Base-by-base conservation (phyloP, 2,329 filamentous ascomycete species). In the Beauveria sp. region DNA sequence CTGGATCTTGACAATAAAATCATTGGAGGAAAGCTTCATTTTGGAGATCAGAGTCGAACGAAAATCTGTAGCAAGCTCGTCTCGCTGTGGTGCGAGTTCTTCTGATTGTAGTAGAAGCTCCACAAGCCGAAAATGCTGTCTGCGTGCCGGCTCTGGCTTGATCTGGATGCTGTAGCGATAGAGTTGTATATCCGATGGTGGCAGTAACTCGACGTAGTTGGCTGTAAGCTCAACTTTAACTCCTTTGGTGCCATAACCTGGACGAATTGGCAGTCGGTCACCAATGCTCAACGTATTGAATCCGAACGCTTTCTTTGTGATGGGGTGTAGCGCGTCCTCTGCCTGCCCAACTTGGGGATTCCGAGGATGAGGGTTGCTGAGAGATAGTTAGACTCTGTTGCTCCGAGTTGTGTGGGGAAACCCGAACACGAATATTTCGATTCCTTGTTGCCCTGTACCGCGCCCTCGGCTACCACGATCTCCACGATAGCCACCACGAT, bases 21-120 rank as follows among this genome's bases (percentile, higher is more conserved):
- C 55, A 9, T 64, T 56, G 12, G 53, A 14, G 3, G 61, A 52
- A 8, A 75, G 57, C 26, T 66, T 62, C 12, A 44, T 60, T 2
- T 65, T 67, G 6, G 71, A 66, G 34, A 76, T 64, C 1, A 76
- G 59, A 0, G 67, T 73, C 1, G 70, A 68, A 61, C 63, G 69
- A 64, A 74, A 75, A 59, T 75, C 73, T 2, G 70, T 72, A 16
- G 70, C 70, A 4, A 75, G 59, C 55, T 70, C 65, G 14, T 50
- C 43, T 3, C 55, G 28, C 28, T 30, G 28, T 30, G 28, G 22
- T 0, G 59, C 60, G 5, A 73, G 51, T n/a, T 67, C 62, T 5
- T 59, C 41, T 28, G 66, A 55, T 24, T 65, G 66, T 18, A 72
- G 50, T 12, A 72, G 43, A n/a, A 72, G 63, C 6, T 48, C 20